phyloP scores from a whole-genome alignment of 495 filamentous ascomycete species.

The Penicillium cosmopolitanum region DNA sequence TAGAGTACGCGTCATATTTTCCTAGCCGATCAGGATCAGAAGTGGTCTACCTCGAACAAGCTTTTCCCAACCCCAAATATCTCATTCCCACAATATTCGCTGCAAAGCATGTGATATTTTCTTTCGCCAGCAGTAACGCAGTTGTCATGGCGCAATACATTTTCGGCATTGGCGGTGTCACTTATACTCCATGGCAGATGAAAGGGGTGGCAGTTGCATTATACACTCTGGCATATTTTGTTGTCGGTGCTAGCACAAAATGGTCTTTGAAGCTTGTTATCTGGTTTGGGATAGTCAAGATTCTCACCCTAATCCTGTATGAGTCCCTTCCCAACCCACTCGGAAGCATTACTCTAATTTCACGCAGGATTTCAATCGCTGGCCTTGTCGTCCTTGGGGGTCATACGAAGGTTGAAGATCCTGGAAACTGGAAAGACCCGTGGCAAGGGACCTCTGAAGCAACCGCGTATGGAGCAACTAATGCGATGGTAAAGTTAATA shows the following conservation, averaged over 20 bases:
- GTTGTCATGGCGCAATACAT: conserved; percentile 64
- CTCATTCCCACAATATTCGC: conserved; percentile 66
- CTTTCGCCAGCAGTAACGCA: conserved; percentile 65
- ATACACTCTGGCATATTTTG: conserved; percentile 57
- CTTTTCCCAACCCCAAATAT: conserved; percentile 62
- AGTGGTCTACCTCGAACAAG: conserved; percentile 69
- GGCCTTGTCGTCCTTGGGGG: conserved; percentile 65
- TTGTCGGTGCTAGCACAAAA: conserved; percentile 56
- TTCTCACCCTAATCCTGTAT: conserved; percentile 58
- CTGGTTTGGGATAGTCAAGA: conserved; percentile 56
- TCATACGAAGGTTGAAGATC: conserved; percentile 57
- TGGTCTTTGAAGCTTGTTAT: conserved; percentile 60
- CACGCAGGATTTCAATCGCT: conserved; percentile 52
- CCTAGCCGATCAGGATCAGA: conserved; percentile 67
- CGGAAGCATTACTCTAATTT: not conserved
- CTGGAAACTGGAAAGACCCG: conserved; percentile 61
- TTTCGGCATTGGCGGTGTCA: conserved; percentile 50
- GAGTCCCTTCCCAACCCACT: conserved; percentile 6
- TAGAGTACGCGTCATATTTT: conserved; percentile 65
- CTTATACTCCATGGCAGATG: conserved; percentile 57
- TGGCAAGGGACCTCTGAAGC: conserved; percentile 54
- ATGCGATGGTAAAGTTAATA: conserved; percentile 63
- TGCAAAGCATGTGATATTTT: conserved; percentile 60
- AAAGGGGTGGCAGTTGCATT: conserved; percentile 66
- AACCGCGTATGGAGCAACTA: conserved; percentile 58